phyloP scores from a whole-genome alignment of 805 yeast genomes.

The Saturnispora halmiae region DNA sequence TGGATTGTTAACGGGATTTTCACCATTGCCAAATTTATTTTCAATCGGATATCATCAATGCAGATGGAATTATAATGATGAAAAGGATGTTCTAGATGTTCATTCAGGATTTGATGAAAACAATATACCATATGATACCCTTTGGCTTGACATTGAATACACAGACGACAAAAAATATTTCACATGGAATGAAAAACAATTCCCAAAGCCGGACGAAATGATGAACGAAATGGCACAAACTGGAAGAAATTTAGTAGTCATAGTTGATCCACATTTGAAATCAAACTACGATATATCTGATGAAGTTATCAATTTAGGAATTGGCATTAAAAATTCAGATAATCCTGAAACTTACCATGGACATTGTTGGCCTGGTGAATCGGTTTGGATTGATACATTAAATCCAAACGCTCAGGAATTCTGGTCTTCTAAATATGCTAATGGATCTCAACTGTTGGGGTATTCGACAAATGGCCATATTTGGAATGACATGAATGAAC shows the following conservation, averaged over 20 bases:
- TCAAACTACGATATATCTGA: conserved; percentile 59
- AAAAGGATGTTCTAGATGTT: conserved; percentile 72
- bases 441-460: conserved; percentile 38
- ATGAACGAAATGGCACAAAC: conserved; percentile 53
- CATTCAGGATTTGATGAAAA: conserved; percentile 59
- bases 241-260: conserved; percentile 72
- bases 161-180: conserved; percentile 81
- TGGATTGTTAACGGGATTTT: conserved; percentile 62
- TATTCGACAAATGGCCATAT: conserved; percentile 58
- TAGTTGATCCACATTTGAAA: conserved; percentile 90
- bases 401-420: conserved; percentile 48
- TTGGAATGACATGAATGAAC: conserved; percentile 99
- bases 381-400: conserved; percentile 86
- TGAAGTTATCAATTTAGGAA: conserved; percentile 35
- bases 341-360: conserved; percentile 49
- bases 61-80: conserved; percentile 93
- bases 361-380: conserved; percentile 97
- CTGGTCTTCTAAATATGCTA: conserved; percentile 49
- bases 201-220: conserved; percentile 71
- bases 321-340: conserved; percentile 42
- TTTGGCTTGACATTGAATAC: conserved; percentile 94
- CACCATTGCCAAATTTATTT: conserved; percentile 65
- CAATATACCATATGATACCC: conserved; percentile 77
- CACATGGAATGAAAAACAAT: conserved; percentile 73
- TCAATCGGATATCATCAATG: conserved; percentile 92